A percentile compares a stretch with the other conserved stretches of the same genome.
These are phyloP conservation scores for Phytophthora tentaculata DNA, from an alignment of 352 stramenopile genomes.

Conservation along the genomic window DNA sequence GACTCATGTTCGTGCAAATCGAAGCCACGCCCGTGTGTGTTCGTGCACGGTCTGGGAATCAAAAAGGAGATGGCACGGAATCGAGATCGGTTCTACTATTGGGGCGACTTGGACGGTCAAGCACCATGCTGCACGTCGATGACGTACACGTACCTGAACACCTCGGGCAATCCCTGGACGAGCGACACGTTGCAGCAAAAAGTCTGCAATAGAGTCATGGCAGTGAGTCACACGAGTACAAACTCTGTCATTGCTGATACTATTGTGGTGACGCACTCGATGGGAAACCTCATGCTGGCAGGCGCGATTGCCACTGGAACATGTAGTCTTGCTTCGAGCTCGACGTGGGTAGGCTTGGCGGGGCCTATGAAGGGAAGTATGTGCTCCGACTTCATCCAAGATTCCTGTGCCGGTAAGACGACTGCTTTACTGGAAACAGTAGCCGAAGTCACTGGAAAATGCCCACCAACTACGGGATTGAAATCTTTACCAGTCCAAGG, in stretches of 20 bases:
- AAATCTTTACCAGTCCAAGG: constrained; percentile 40
- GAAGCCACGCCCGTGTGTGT: constrained; percentile 36
- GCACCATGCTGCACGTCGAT: constrained; percentile 42
- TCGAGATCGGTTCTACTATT: constrained; percentile 32
- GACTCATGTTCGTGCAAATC: constrained; percentile 30
- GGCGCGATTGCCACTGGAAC: constrained; percentile 39
- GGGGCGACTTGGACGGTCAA: constrained; percentile 32
- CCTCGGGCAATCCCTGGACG: constrained; percentile 33
- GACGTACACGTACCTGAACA: constrained; percentile 43
- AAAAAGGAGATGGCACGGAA: constrained; percentile 12
- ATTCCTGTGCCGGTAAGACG: constrained; percentile 30
- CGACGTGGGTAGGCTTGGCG: constrained; percentile 42
- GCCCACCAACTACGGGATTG: constrained; percentile 24
- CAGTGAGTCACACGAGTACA: constrained; percentile 22
- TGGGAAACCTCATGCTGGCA: constrained; percentile 42
- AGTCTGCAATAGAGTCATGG: constrained; percentile 31
- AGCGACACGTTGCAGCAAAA: constrained; percentile 36
- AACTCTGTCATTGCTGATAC: constrained; percentile 29
- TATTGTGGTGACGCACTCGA: constrained; percentile 47
- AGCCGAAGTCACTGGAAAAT: constrained; percentile 36
- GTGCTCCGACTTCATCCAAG: constrained; percentile 45
- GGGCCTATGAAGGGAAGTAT: constrained; percentile 47
- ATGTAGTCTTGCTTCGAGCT: constrained; percentile 40
- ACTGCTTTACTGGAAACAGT: constrained; percentile 30
- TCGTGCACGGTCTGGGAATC: constrained; percentile 41